A percentile compares a stretch with the other conserved stretches of the same genome.
phyloP scores from a whole-genome alignment of 371 early-diverging fungal species.

The Mucor circinelloides region DNA sequence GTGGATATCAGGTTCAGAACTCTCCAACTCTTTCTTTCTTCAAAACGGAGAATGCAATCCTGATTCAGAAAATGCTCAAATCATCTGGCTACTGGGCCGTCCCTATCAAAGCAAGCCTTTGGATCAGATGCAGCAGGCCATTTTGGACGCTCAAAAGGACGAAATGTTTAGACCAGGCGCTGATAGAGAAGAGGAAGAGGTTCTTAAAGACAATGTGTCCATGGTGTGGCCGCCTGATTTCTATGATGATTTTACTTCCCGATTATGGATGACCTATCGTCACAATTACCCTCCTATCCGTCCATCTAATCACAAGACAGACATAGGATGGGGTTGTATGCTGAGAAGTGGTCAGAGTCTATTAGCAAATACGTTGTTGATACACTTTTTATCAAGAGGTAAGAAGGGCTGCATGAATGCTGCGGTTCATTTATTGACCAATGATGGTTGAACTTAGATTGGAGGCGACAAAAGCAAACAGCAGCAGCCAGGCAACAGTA shows the following conservation, averaged over 20 bases:
- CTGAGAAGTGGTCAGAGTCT: conserved; percentile 93
- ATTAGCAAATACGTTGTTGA: conserved; percentile 81
- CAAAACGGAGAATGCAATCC: conserved; percentile 3
- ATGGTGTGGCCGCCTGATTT: conserved; percentile 54
- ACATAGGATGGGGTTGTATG: conserved; percentile 98
- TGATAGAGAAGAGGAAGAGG: neutral
- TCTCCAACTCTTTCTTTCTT: conserved; percentile 29
- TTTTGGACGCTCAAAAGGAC: conserved; percentile 40
- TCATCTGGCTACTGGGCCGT: conserved; percentile 41
- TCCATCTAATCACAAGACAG: conserved; percentile 81
- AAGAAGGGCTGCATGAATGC: conserved; percentile 4
- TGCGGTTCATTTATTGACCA: conserved; percentile 1
- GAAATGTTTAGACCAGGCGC: conserved; percentile 29
- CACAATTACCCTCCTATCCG: conserved; percentile 83
- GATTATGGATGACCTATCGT: conserved; percentile 94
- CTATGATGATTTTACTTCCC: conserved; percentile 72
- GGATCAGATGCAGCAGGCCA: conserved; percentile 34
- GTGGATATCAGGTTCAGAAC: conserved; percentile 43
- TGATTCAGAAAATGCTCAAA: conserved; percentile 8
- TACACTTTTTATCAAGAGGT: conserved; percentile 74
- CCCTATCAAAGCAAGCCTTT: conserved; percentile 30
- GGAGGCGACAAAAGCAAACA: conserved; percentile 48
- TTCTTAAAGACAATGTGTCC: neutral
- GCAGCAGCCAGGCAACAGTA: conserved; percentile 45
- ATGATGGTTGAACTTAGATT: conserved; percentile 25